Evolutionary conservation across 352 stramenopile genomes (phyloP), one percentile per base, ranked within the genome.

Genomic region (Pythium volutum): DNA sequence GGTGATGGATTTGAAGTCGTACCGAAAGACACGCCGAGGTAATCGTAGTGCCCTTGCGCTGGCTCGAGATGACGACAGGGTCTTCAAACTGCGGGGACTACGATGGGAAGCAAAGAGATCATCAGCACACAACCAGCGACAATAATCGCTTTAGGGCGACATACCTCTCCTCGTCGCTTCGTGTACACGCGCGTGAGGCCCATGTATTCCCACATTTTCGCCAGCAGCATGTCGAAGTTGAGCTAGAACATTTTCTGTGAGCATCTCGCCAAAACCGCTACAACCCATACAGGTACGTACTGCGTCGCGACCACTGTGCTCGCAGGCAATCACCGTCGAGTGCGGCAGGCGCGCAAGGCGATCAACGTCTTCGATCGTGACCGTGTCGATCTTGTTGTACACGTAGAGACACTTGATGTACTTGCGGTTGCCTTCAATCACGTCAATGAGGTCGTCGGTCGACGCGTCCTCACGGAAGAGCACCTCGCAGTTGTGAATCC

Each of bases 371-470:
- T 99, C 98, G 56, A 99, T 98, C 9, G 93, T 98, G 55, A 99
- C 89, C 16, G 97, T 97, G 77, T 99, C 98, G 71, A 99, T 98
- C 81, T 99, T 99, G 83, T 99, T 99, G 91, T 99, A 99, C 62
- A 99, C 92, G 75, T 99, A 99, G 47, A 99, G 71, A 67, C 87
- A 98, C 84, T 98, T 98, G 62, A 99, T 98, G 82, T 99, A 99
- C 70, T 98, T 98, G 53, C 94, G 89, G 74, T 99, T 99, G 55
- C 97, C 97, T 77, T 99, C 88, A 57, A 99, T 95, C 26, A 99
- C 93, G 82, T 99, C 97, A 60, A 99, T 98, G 33, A 99, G 73
- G 67, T 99, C 92, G 75, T 99, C 97, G 7, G 97, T 94, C 22
- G 86, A 95, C 64, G 96, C 95, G 61, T 99, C 96, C 77, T 99